These are phyloP conservation scores for Rhizophagus clarus DNA, from an alignment of 192 early-diverging fungal species.

Conservation along the genomic window DNA sequence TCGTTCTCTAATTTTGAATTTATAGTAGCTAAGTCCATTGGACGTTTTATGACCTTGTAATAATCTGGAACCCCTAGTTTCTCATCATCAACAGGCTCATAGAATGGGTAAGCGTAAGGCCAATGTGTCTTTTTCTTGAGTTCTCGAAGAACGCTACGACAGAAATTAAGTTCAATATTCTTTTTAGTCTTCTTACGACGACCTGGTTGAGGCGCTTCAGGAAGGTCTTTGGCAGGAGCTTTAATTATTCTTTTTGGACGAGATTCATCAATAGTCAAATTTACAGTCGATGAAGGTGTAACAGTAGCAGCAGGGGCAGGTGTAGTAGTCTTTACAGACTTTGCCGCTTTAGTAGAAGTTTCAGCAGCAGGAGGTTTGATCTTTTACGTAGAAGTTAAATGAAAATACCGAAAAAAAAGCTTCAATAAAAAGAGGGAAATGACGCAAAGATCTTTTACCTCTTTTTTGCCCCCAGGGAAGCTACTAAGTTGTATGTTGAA, in stretches of 20 bases:
- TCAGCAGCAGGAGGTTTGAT: background rate
- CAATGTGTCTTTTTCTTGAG: conserved; percentile 69
- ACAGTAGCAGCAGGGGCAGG: background rate
- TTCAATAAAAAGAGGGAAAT: background rate
- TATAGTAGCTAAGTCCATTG: conserved; percentile 82
- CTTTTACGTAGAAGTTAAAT: background rate
- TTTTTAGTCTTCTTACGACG: conserved; percentile 40
- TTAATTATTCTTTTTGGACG: background rate
- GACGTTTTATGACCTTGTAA: conserved; percentile 72
- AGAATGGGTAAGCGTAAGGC: conserved; percentile 72
- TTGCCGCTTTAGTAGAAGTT: conserved; percentile 14
- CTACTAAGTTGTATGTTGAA: conserved; percentile 71
- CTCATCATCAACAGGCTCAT: conserved; percentile 85
- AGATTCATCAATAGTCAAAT: background rate
- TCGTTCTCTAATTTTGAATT: conserved; percentile 58
- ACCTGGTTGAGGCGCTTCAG: conserved; percentile 37
- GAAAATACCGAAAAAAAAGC: background rate
- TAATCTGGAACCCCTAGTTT: conserved; percentile 87
- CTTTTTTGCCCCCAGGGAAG: conserved; percentile 62
- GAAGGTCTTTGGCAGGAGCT: conserved; percentile 44
- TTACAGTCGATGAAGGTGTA: background rate
- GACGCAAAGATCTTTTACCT: conserved; percentile 37
- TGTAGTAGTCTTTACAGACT: background rate
- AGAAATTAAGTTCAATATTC: conserved; percentile 66
- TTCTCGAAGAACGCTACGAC: conserved; percentile 62